Conservation (phyloP, 2,329 filamentous ascomycete genomes). For the Cryphonectria carpinicola region DNA sequence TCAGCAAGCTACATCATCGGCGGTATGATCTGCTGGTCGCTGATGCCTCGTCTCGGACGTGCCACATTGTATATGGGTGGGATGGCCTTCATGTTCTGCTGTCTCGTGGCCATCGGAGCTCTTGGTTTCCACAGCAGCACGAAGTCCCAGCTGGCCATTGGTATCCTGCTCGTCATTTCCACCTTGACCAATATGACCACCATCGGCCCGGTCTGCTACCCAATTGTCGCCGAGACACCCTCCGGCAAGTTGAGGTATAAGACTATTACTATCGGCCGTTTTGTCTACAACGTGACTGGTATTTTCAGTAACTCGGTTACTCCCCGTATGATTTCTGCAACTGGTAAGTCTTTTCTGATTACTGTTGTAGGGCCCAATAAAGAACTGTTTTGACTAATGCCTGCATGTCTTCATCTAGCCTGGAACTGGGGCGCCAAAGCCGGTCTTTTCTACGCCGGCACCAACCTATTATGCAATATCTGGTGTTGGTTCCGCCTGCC, state of each 20-base stretch:
- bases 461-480: conserved; percentile 36
- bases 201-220: conserved; percentile 37
- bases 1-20: conserved; percentile 46
- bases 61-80: conserved; percentile 47
- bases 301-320: conserved; percentile 36
- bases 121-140: conserved; percentile 35
- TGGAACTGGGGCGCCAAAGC: conserved; percentile 40
- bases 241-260: conserved; percentile 34
- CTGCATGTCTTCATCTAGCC: conserved; percentile 7
- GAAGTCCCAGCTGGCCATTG: conserved; percentile 38
- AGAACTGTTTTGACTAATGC: not conserved
- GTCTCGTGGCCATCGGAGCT: conserved; percentile 41
- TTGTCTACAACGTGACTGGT: conserved; percentile 35
- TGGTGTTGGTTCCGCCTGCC: conserved; percentile 39
- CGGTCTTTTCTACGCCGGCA: conserved; percentile 37
- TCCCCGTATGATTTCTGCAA: conserved; percentile 34
- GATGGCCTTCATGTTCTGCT: conserved; percentile 43
- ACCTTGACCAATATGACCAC: conserved; percentile 42
- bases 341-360: conserved; percentile 28
- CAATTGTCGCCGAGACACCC: conserved; percentile 35
- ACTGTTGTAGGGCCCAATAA: no score
- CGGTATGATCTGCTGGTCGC: conserved; percentile 45
- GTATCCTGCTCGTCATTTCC: conserved; percentile 38
- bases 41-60: conserved; percentile 45
- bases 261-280: conserved; percentile 34